Percentiles rank a stretch among this genome's conserved stretches.
phyloP scores from a whole-genome alignment of 805 yeast genomes.

The Wickerhamomyces alni region DNA sequence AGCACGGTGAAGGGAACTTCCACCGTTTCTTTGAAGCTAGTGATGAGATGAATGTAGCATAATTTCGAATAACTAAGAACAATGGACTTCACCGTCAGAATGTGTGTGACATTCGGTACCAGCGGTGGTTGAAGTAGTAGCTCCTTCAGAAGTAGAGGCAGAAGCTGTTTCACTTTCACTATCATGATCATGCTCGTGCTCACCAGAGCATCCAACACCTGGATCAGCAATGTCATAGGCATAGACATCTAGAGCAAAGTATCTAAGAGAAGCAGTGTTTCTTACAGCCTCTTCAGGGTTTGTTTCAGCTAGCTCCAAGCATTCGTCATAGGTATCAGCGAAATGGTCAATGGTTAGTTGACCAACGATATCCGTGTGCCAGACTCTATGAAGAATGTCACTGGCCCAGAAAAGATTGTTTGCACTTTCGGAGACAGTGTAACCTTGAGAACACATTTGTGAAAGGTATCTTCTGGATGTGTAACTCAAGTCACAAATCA shows the following conservation, averaged over 20 bases:
- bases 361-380: constrained; percentile 29
- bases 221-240: constrained; percentile 22
- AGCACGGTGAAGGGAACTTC: too few relatives aligned
- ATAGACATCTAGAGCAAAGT: constrained; percentile 27
- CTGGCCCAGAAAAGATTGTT: constrained; percentile 29
- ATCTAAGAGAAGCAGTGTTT: constrained; percentile 28
- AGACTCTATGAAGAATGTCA: constrained; percentile 33
- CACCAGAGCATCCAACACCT: constrained; percentile 25
- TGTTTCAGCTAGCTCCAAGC: constrained; percentile 27
- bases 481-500: constrained; percentile 34
- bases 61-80: constrained; percentile 3
- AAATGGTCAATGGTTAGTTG: constrained; percentile 30
- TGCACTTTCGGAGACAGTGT: constrained; percentile 19
- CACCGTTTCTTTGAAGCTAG: too few relatives aligned
- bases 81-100: constrained; percentile 14
- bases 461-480: constrained; percentile 25
- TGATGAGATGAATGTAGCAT: background rate
- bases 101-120: constrained; percentile 19
- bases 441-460: constrained; percentile 31
- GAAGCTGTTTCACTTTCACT: constrained; percentile 2
- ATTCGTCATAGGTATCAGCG: constrained; percentile 29
- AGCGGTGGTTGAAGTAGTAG: constrained; percentile 2
- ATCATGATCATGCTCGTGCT: constrained; percentile 3
- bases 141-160: background rate
- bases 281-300: constrained; percentile 29